Percentiles rank a stretch among this genome's conserved stretches.
These are phyloP conservation scores for Coemansia sp. DNA, from an alignment of 192 early-diverging fungal genomes.

Conservation along the genomic window DNA sequence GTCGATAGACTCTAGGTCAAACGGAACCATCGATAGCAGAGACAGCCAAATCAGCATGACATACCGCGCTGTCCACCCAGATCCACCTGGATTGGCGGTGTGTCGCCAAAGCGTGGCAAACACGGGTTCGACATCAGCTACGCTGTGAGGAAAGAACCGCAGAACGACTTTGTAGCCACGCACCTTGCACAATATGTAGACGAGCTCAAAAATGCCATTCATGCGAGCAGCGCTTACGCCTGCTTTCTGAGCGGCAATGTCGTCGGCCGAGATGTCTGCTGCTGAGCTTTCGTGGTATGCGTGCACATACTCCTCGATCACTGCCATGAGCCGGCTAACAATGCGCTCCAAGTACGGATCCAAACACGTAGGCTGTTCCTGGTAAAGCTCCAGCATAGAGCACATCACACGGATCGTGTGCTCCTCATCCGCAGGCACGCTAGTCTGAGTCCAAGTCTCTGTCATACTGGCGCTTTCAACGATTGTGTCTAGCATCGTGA, in stretches of 20 bases:
- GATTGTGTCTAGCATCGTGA: constrained; percentile 22
- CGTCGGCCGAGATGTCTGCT: not conserved
- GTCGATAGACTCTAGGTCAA: constrained; percentile 88
- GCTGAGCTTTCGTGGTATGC: constrained; percentile 26
- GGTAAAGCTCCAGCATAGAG: constrained; percentile 36
- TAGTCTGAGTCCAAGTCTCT: constrained; percentile 18
- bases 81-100: constrained; percentile 9
- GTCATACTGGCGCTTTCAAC: constrained; percentile 14
- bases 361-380: constrained; percentile 53
- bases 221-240: constrained; percentile 23
- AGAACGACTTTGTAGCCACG: constrained; percentile 90
- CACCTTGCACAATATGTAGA: constrained; percentile 83
- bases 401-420: constrained; percentile 25
- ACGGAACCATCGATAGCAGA: constrained; percentile 94
- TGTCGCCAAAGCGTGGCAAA: constrained; percentile 65
- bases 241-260: not conserved
- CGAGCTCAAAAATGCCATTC: constrained; percentile 35
- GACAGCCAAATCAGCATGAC: constrained; percentile 90
- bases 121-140: constrained; percentile 86
- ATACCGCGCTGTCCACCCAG: constrained; percentile 80
- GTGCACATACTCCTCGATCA: constrained; percentile 32
- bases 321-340: constrained; percentile 29
- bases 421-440: constrained; percentile 19
- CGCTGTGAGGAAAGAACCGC: constrained; percentile 90
- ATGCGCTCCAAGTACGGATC: constrained; percentile 53